Conservation (phyloP, 106 monocot species). For the Amphibolis antarctica region DNA sequence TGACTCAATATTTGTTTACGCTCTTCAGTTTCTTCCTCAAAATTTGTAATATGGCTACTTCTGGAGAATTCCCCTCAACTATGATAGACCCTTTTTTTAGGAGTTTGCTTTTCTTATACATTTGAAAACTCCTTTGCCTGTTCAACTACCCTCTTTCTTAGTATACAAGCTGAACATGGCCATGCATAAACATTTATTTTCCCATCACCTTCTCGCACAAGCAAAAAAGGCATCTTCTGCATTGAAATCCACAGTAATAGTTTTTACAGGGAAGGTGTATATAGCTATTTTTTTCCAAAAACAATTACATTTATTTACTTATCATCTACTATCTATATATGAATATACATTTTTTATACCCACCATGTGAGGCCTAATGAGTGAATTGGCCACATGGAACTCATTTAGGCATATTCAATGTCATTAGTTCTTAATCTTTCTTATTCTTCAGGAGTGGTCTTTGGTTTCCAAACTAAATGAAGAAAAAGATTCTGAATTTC, state of each 20-base stretch:
- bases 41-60: not conserved
- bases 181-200: too few relatives aligned
- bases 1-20: too few relatives aligned
- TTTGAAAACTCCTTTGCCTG: not conserved
- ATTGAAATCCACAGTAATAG: too few relatives aligned
- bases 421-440: not conserved
- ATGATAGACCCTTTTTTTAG: not conserved
- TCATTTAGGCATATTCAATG: not conserved
- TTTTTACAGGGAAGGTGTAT: too few relatives aligned
- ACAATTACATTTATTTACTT: too few relatives aligned
- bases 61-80: not conserved
- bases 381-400: not conserved
- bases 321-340: not conserved
- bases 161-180: too few relatives aligned
- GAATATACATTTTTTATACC: not conserved
- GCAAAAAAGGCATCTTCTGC: too few relatives aligned
- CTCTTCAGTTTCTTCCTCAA: too few relatives aligned
- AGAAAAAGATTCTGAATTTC: conserved; percentile 2
- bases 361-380: too few relatives aligned
- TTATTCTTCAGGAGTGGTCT: not conserved
- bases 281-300: too few relatives aligned
- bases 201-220: too few relatives aligned
- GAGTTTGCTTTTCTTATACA: not conserved
- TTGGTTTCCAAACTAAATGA: not conserved
- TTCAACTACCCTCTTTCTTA: too few relatives aligned